Percentiles rank a stretch among this genome's conserved stretches.
phyloP scores from a whole-genome alignment of 306 rosid species.

The Acacia confusa region DNA sequence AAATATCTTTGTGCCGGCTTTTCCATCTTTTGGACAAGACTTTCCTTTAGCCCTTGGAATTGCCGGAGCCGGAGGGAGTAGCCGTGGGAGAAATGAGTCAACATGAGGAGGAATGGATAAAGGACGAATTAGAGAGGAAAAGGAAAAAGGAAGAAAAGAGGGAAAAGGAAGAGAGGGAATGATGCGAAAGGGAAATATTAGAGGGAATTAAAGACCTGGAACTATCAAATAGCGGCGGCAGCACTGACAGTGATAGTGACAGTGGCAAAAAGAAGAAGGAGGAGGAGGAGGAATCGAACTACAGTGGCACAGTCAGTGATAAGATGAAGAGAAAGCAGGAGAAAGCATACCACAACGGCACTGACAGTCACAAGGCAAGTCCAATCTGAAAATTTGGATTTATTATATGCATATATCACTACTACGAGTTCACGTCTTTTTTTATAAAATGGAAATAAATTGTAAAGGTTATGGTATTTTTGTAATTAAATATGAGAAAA shows the following conservation, averaged over 20 bases:
- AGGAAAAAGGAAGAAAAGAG: neutral
- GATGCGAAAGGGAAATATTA: too few relatives aligned
- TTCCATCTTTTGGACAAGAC: neutral
- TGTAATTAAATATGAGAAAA: neutral
- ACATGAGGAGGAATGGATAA: too few relatives aligned
- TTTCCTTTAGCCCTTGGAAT: neutral
- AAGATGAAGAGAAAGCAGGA: neutral
- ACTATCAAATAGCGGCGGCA: neutral
- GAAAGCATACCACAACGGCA: neutral
- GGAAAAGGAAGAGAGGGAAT: accelerated
- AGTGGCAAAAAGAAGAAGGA: neutral
- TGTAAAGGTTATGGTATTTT: too few relatives aligned
- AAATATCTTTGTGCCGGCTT: neutral
- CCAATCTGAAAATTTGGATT: too few relatives aligned
- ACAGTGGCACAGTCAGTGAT: neutral
- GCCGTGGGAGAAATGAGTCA: too few relatives aligned
- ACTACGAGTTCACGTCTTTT: too few relatives aligned
- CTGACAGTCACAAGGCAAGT: neutral
- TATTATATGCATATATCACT: too few relatives aligned
- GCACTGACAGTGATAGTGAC: neutral
- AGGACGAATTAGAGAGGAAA: too few relatives aligned
- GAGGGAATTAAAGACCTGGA: too few relatives aligned
- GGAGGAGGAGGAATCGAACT: neutral
- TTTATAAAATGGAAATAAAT: too few relatives aligned
- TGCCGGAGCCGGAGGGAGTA: neutral